Evolutionary conservation across 2,329 filamentous ascomycete genomes (phyloP).

Genomic region (Colletotrichum navitas): DNA sequence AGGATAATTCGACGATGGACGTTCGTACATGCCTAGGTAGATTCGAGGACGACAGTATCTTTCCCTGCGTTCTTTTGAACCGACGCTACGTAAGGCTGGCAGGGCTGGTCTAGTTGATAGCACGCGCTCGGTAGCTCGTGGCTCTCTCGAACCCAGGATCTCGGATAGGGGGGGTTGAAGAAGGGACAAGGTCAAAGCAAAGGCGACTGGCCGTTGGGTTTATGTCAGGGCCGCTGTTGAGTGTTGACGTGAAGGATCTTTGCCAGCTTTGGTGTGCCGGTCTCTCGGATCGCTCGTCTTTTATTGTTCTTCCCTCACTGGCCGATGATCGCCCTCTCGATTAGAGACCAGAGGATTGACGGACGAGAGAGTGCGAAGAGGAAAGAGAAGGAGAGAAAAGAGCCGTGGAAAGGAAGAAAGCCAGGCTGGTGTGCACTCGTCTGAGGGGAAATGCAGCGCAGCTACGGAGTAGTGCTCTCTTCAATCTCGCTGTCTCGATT

Average conservation of each 20-base stretch:
- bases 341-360: constrained; percentile 15
- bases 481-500: constrained; percentile 38
- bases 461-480: constrained; percentile 14
- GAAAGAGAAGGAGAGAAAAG: not conserved
- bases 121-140: constrained; percentile 19
- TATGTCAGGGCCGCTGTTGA: constrained; percentile 19
- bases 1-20: constrained; percentile 11
- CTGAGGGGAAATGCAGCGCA: constrained; percentile 23
- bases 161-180: constrained; percentile 35
- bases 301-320: constrained; percentile 21
- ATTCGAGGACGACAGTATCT: constrained; percentile 6
- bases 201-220: constrained; percentile 1
- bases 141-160: constrained; percentile 27
- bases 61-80: constrained; percentile 17
- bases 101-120: constrained; percentile 21
- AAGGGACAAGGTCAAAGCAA: constrained; percentile 20
- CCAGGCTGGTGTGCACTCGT: constrained; percentile 11
- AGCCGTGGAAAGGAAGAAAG: constrained; percentile 13
- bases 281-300: constrained; percentile 3
- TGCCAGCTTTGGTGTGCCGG: not conserved
- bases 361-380: constrained; percentile 2
- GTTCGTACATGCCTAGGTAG: constrained; percentile 2
- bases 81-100: constrained; percentile 27
- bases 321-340: constrained; percentile 20
- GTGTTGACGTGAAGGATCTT: not conserved